phyloP scores from a whole-genome alignment of 305 asterid genomes.

The Fraxinus dipetala region DNA sequence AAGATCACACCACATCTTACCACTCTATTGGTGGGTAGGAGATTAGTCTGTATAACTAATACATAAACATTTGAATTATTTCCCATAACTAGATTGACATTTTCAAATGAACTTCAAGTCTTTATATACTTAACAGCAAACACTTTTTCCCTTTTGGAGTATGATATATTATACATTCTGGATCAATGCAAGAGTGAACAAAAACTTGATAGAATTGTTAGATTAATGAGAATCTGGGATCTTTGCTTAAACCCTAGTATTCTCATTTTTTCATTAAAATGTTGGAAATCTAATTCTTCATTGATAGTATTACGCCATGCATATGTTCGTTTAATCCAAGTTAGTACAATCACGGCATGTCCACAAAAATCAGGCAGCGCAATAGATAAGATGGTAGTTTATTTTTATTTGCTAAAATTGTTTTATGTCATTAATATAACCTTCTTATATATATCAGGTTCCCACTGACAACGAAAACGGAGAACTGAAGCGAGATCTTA shows the following conservation, averaged over 20 bases:
- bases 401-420: background rate
- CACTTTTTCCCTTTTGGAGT: background rate
- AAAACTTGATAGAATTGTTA: background rate
- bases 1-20: no score
- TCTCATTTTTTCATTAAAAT: no score
- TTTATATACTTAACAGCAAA: background rate
- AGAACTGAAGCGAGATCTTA: conserved; percentile 54
- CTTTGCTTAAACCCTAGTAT: background rate
- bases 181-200: background rate
- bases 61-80: background rate
- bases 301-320: no score
- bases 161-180: background rate
- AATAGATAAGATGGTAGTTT: no score
- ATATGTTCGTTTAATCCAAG: no score
- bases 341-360: no score
- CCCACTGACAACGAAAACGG: conserved; percentile 34
- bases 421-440: background rate
- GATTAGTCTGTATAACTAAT: no score
- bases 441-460: conserved; percentile 10
- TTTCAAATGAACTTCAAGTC: background rate
- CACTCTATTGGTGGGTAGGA: no score
- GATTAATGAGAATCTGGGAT: background rate
- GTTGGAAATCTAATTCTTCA: no score
- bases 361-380: no score
- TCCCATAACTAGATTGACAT: background rate